Conservation (phyloP, 2,329 filamentous ascomycete genomes). For the Fusarium drepaniforme region DNA sequence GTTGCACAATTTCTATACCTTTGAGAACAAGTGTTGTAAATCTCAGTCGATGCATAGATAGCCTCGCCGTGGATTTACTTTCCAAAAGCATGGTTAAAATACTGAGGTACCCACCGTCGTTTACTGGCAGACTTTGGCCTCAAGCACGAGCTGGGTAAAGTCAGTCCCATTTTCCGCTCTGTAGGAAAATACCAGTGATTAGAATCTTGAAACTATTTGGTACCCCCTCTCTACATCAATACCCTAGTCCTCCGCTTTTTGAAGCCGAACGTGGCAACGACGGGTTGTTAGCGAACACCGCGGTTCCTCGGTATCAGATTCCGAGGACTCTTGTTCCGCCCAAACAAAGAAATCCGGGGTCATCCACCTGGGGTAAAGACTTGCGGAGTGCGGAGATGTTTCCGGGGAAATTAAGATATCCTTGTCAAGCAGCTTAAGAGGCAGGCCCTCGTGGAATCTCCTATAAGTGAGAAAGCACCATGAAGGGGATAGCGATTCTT, state of each 20-base stretch:
- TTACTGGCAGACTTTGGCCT: no score
- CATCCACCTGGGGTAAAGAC: not conserved
- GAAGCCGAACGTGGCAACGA: not conserved
- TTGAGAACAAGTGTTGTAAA: no score
- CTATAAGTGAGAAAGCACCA: not conserved
- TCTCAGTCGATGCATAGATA: no score
- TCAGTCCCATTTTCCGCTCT: no score
- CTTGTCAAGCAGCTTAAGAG: not conserved
- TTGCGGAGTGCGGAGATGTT: not conserved
- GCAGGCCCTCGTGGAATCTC: not conserved
- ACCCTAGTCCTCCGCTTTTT: not conserved
- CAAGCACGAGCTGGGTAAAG: no score
- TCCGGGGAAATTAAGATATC: not conserved
- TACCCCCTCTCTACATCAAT: not conserved
- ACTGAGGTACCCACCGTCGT: no score
- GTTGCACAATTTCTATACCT: no score
- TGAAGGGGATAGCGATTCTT: not conserved
- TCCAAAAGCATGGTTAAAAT: no score
- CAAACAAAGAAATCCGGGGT: not conserved
- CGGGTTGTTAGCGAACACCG: not conserved
- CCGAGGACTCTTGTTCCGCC: not conserved
- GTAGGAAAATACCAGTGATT: not conserved
- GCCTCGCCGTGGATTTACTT: no score
- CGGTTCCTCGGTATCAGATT: not conserved
- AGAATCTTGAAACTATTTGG: not conserved